Evolutionary conservation across 345 rosid species (phyloP).

Genomic region (Populus nigra): DNA sequence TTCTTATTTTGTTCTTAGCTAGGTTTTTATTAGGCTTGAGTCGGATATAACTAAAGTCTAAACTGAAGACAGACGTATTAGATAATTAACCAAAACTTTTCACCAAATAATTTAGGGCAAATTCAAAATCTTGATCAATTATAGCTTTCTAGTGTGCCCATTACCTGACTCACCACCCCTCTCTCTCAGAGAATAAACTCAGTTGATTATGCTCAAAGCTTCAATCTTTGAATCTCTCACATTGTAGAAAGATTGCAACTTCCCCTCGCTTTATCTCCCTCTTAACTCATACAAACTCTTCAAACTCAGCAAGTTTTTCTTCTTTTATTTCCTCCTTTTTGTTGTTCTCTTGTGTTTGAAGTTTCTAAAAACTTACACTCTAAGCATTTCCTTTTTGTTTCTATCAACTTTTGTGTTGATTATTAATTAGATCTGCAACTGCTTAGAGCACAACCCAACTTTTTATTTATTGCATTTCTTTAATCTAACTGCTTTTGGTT

Average conservation of each 20-base stretch:
- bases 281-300: background rate
- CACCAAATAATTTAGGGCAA: background rate
- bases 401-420: slow-evolving; percentile 1
- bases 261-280: background rate
- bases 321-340: background rate
- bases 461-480: background rate
- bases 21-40: too few relatives aligned
- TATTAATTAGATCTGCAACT: slow-evolving; percentile 38
- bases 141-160: too few relatives aligned
- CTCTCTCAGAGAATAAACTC: background rate
- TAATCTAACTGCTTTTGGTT: background rate
- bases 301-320: background rate
- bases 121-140: too few relatives aligned
- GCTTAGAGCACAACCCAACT: slow-evolving; percentile 20
- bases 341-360: too few relatives aligned
- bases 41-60: too few relatives aligned
- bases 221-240: background rate
- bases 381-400: slow-evolving; percentile 27
- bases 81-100: too few relatives aligned
- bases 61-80: too few relatives aligned
- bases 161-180: background rate
- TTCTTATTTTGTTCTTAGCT: too few relatives aligned
- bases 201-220: slow-evolving; percentile 1
- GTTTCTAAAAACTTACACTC: slow-evolving; percentile 1
- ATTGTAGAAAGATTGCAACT: background rate